Percentiles rank a stretch among this genome's conserved stretches.
Evolutionary conservation across 345 rosid species (phyloP).

Genomic region (Pseudoturritis turrita): DNA sequence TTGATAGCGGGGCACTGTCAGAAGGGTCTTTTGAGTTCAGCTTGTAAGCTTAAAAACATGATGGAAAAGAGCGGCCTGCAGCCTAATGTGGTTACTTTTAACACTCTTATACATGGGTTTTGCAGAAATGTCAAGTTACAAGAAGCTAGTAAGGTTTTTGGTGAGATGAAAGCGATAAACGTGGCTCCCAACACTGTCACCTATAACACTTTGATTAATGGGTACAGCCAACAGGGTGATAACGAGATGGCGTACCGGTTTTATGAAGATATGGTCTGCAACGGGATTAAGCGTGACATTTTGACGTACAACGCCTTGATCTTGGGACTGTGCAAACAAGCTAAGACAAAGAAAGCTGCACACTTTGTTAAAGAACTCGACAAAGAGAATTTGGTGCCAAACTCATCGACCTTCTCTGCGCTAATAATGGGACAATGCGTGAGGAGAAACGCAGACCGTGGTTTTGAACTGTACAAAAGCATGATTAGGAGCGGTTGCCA

Average conservation of each 20-base stretch:
- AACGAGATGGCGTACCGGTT: slow-evolving; percentile 55
- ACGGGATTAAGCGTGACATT: slow-evolving; percentile 56
- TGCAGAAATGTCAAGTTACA: slow-evolving; percentile 48
- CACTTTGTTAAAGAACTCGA: slow-evolving; percentile 68
- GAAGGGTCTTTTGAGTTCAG: slow-evolving; percentile 60
- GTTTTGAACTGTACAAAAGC: slow-evolving; percentile 61
- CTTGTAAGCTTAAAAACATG: slow-evolving; percentile 53
- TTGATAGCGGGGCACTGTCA: slow-evolving; percentile 67
- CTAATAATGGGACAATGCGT: slow-evolving; percentile 75
- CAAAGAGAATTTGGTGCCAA: slow-evolving; percentile 60
- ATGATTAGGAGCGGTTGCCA: slow-evolving; percentile 67
- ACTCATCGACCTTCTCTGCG: slow-evolving; percentile 72
- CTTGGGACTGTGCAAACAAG: slow-evolving; percentile 73
- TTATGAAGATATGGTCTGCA: slow-evolving; percentile 61
- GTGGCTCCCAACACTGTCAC: slow-evolving; percentile 60
- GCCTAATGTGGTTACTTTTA: slow-evolving; percentile 64
- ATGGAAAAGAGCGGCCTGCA: slow-evolving; percentile 50
- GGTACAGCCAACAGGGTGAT: slow-evolving; percentile 49
- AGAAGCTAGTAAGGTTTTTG: slow-evolving; percentile 58
- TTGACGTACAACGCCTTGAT: slow-evolving; percentile 79
- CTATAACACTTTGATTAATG: slow-evolving; percentile 74
- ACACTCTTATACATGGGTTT: slow-evolving; percentile 64
- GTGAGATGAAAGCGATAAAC: slow-evolving; percentile 58
- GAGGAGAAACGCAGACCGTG: slow-evolving; percentile 62
- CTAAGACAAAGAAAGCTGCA: slow-evolving; percentile 92